Base-by-base conservation (phyloP, 2,329 filamentous ascomycete species). In the Fusarium coffeatum region DNA sequence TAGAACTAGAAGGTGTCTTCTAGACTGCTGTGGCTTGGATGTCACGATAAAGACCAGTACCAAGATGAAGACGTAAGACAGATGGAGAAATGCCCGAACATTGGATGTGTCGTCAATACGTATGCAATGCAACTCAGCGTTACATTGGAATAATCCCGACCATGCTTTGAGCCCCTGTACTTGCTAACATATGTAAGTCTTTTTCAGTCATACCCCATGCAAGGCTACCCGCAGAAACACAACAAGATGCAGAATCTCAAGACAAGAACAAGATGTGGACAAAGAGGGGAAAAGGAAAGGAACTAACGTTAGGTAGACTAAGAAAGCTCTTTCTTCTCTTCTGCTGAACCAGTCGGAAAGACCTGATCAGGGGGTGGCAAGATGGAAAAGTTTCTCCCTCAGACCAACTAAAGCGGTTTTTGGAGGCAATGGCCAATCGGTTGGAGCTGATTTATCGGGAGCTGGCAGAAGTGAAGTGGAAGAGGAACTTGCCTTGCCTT, bases 21-120 rank as follows among this genome's bases (percentile, higher is more conserved):
- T 28, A 28, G 34, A 42, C 27, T 25, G 18, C 10, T 8, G 18
- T 53, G 23, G 16, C n/a, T 41, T 20, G 34, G 12, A 53, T 49
- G 10, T 58, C 55, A 25, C 46, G 46, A 55, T 43, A 42, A 20
- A 22, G 13, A 42, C 22, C 28, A 28, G 28, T 28, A 28, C 28
- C 16, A 37, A 23, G 18, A 28, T 28, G 27, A 37, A 23, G 18
- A 37, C 37, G 27, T 40, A 51, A 51, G 27, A 53, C 22, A 43
- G 42, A 66, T 66, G 55, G 42, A 55, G 66, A 69, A 62, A 53
- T 43, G 9, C 22, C 62, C 66, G 51, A 23, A 57, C 59, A 30
- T 40, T 57, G 59, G 45, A 46, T 47, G 57, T 69, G 62, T 69
- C 67, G 63, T 64, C 67, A 64, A 59, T 69, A 68, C 49, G 23